Conservation (phyloP, 306 rosid genomes). For the Hippophae tibetana region DNA sequence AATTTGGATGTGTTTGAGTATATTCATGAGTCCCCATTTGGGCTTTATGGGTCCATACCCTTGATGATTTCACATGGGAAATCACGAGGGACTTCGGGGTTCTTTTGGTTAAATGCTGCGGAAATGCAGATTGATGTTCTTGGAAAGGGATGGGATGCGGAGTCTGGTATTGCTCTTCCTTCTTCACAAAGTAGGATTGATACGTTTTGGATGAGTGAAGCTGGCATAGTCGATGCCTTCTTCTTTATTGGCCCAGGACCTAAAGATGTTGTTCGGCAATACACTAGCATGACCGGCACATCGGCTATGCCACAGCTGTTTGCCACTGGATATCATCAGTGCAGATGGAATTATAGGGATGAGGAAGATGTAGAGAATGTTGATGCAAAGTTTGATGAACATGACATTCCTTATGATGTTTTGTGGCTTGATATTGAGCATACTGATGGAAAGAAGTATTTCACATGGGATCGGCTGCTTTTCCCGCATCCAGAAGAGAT, state of each 20-base stretch:
- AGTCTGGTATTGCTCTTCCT: constrained; percentile 54
- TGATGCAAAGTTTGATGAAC: constrained; percentile 83
- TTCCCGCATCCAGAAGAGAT: constrained; percentile 94
- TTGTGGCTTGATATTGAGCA: constrained; percentile 98
- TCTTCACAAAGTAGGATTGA: constrained; percentile 57
- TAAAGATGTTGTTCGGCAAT: constrained; percentile 76
- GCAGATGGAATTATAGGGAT: constrained; percentile 92
- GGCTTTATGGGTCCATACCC: constrained; percentile 83
- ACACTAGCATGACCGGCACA: constrained; percentile 67
- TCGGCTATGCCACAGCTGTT: constrained; percentile 80
- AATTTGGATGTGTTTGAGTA: constrained; percentile 89
- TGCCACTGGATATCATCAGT: constrained; percentile 79
- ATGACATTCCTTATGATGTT: constrained; percentile 88
- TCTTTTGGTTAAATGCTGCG: constrained; percentile 92
- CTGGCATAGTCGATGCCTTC: constrained; percentile 75
- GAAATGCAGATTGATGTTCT: constrained; percentile 98
- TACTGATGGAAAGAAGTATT: constrained; percentile 83
- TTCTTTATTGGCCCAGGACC: constrained; percentile 79
- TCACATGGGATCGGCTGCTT: constrained; percentile 71
- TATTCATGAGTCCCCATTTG: constrained; percentile 73
- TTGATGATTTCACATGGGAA: constrained; percentile 91
- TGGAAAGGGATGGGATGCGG: constrained; percentile 75
- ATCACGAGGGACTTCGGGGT: constrained; percentile 56
- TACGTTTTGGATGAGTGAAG: constrained; percentile 93
- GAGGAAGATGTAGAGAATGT: constrained; percentile 90